These are phyloP conservation scores for Pythium insidiosum DNA, from an alignment of 352 stramenopile genomes.

Conservation along the genomic window DNA sequence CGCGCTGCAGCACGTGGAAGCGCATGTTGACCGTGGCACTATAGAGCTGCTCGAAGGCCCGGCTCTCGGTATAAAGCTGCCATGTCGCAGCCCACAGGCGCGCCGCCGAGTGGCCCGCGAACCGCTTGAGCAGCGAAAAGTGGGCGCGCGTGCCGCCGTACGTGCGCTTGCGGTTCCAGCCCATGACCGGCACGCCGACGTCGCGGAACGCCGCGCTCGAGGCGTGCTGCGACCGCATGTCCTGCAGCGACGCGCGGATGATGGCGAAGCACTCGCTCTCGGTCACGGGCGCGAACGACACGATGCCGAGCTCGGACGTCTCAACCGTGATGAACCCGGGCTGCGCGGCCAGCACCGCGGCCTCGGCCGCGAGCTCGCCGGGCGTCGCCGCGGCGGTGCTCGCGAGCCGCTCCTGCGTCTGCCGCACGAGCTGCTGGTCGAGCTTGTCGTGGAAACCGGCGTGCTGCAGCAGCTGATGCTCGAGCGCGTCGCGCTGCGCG, in stretches of 20 bases:
- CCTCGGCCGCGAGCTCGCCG: conserved; percentile 7
- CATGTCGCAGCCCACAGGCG: conserved; percentile 13
- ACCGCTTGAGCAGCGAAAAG: conserved; percentile 26
- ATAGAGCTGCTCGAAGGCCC: conserved; percentile 25
- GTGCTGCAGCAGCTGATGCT: conserved; percentile 17
- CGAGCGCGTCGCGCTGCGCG: conserved; percentile 16
- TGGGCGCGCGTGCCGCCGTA: conserved; percentile 11
- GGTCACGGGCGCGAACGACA: conserved; percentile 17
- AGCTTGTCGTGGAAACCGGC: conserved; percentile 20
- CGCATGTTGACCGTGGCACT: conserved; percentile 20
- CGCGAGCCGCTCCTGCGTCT: too few relatives aligned
- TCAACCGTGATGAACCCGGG: conserved; percentile 5
- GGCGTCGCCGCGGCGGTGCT: too few relatives aligned
- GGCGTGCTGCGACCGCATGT: conserved; percentile 19
- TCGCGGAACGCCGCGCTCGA: conserved; percentile 7
- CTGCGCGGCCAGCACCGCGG: not conserved
- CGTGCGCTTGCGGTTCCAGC: conserved; percentile 28
- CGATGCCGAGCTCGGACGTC: conserved; percentile 8
- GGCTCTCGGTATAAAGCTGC: conserved; percentile 20
- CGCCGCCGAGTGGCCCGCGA: conserved; percentile 8
- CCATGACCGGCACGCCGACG: conserved; percentile 15
- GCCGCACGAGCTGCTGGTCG: conserved; percentile 4
- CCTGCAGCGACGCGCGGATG: conserved; percentile 4
- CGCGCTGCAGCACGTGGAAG: conserved; percentile 26
- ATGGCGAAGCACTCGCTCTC: conserved; percentile 17